phyloP scores from a whole-genome alignment of 2,329 filamentous ascomycete species.

The Trichoderma koningiopsis region DNA sequence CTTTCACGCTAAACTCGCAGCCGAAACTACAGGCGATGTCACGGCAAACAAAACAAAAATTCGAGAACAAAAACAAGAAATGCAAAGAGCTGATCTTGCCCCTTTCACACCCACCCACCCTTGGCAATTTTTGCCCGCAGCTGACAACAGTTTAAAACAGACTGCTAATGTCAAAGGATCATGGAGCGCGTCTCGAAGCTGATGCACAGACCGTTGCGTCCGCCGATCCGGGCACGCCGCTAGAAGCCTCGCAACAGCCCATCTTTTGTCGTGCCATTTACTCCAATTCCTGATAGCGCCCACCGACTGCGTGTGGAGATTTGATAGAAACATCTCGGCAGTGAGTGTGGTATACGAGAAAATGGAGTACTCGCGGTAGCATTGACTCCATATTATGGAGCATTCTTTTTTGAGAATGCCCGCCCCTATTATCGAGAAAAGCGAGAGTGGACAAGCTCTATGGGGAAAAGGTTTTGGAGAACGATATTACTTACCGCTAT shows the following conservation, averaged over 20 bases:
- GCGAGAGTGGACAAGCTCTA: not conserved
- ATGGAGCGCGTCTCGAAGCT: not conserved
- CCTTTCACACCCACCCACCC: not conserved
- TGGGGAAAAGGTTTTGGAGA: not conserved
- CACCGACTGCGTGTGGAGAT: constrained; percentile 18
- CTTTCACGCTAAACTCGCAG: not conserved
- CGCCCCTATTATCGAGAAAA: constrained; percentile 16
- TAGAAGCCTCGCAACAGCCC: not conserved
- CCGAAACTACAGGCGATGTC: not conserved
- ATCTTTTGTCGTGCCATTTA: not conserved
- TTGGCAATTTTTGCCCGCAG: not conserved
- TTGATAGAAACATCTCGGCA: not conserved
- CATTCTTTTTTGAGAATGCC: not conserved
- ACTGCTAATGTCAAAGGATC: not conserved
- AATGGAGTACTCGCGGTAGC: not conserved
- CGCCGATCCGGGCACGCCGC: constrained; percentile 17
- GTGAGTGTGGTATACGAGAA: not conserved
- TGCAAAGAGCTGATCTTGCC: not conserved
- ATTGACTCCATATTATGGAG: not conserved
- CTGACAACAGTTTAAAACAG: not conserved
- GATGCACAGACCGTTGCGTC: not conserved
- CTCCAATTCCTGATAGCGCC: not conserved
- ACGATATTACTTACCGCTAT: not conserved
- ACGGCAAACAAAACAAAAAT: not conserved
- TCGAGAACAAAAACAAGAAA: not conserved